These are phyloP conservation scores for Sporothrix brunneoviolacea DNA, from an alignment of 2,329 filamentous ascomycete species.

Conservation along the genomic window DNA sequence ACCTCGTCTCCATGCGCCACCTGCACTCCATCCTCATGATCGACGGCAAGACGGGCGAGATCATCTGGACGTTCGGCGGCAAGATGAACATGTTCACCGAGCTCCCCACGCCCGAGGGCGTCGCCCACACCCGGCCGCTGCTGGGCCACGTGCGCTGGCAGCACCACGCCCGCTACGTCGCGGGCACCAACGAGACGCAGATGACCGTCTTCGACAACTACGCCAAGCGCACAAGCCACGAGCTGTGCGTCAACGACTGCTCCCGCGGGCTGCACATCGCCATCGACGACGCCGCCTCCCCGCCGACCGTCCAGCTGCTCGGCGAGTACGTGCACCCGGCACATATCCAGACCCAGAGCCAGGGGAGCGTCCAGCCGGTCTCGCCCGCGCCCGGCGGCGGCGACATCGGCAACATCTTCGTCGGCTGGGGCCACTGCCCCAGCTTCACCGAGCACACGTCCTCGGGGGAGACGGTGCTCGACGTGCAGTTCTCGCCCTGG, in stretches of 20 bases:
- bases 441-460: conserved; percentile 40
- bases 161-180: conserved; percentile 40
- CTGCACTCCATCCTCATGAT: conserved; percentile 35
- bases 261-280: conserved; percentile 39
- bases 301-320: conserved; percentile 37
- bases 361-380: conserved; percentile 45
- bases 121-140: background rate
- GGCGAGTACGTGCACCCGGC: conserved; percentile 39
- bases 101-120: conserved; percentile 17
- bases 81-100: conserved; percentile 35
- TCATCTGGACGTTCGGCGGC: conserved; percentile 43
- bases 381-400: conserved; percentile 36
- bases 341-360: conserved; percentile 21
- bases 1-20: conserved; percentile 38
- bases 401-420: conserved; percentile 39
- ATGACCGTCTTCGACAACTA: conserved; percentile 44
- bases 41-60: conserved; percentile 32
- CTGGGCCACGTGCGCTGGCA: conserved; percentile 33
- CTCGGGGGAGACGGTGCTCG: conserved; percentile 45
- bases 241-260: conserved; percentile 21
- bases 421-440: conserved; percentile 50
- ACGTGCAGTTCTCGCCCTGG: conserved; percentile 32
- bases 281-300: conserved; percentile 32
- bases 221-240: conserved; percentile 34
- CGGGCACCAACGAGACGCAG: conserved; percentile 32